phyloP scores from a whole-genome alignment of 129 eudicot species.

The Tagetes erecta region DNA sequence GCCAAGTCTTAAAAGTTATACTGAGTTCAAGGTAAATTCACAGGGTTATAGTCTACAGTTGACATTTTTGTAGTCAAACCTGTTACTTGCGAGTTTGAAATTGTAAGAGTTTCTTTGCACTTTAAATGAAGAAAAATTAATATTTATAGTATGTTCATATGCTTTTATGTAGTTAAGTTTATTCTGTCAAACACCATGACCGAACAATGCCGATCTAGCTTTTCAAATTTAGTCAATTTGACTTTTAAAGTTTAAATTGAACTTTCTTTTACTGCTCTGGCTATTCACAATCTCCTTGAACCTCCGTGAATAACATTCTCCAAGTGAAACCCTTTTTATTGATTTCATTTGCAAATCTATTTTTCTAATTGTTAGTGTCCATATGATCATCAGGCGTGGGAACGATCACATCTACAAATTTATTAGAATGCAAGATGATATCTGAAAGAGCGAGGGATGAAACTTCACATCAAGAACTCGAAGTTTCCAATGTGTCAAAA shows the following conservation, averaged over 20 bases:
- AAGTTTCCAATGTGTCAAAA: slow-evolving; percentile 52
- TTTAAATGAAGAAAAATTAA: neutral
- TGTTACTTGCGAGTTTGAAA: neutral
- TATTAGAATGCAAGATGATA: slow-evolving; percentile 38
- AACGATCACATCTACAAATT: slow-evolving; percentile 16
- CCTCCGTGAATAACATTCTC: neutral
- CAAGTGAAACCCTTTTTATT: neutral
- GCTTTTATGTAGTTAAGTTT: neutral
- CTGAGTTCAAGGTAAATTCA: neutral
- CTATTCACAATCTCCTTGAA: neutral
- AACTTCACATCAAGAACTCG: slow-evolving; percentile 43
- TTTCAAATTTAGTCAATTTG: neutral
- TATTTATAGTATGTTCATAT: neutral
- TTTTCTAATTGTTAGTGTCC: neutral
- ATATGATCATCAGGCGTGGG: slow-evolving; percentile 12
- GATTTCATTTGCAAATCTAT: slow-evolving; percentile 4
- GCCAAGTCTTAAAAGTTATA: neutral
- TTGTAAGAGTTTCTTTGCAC: neutral
- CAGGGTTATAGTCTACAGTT: neutral
- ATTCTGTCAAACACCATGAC: neutral
- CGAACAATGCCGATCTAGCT: neutral
- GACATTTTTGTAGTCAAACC: neutral
- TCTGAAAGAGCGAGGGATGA: slow-evolving; percentile 44
- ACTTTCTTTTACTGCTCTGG: slow-evolving; percentile 1
- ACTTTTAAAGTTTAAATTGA: slow-evolving; percentile 6